A percentile compares a stretch with the other conserved stretches of the same genome.
Conservation (phyloP, 2,329 filamentous ascomycete genomes). For the Periglandula ipomoeae region DNA sequence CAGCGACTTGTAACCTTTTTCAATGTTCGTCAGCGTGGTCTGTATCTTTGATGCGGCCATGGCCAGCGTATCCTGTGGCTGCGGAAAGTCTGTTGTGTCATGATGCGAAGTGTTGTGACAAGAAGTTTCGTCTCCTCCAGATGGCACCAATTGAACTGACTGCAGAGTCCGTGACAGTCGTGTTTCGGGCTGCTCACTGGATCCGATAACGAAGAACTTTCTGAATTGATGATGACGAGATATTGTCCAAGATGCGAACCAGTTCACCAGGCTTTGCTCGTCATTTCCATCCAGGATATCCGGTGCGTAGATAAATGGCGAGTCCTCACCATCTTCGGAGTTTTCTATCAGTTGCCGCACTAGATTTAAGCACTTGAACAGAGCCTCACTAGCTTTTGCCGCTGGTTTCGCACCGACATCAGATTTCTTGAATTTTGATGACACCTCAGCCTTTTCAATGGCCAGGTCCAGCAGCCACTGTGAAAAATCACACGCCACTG, state of each 20-base stretch:
- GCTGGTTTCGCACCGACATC: not conserved
- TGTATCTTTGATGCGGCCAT: not conserved
- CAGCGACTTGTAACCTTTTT: not conserved
- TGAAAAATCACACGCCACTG: slow-evolving; percentile 19
- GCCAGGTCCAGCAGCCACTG: slow-evolving; percentile 22
- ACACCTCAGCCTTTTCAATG: slow-evolving; percentile 12
- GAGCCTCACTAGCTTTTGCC: slow-evolving; percentile 11
- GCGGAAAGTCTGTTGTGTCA: not conserved
- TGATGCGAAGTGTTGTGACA: not conserved
- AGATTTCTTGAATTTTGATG: not conserved
- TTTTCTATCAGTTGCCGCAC: slow-evolving; percentile 12
- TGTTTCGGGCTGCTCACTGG: slow-evolving; percentile 16
- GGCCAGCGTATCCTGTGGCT: not conserved
- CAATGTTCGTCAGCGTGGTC: not conserved
- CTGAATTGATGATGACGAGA: slow-evolving; percentile 40
- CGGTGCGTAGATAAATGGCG: slow-evolving; percentile 36
- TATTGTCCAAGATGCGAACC: slow-evolving; percentile 52
- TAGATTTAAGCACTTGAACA: slow-evolving; percentile 15
- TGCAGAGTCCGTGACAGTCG: slow-evolving; percentile 17
- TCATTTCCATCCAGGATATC: slow-evolving; percentile 44
- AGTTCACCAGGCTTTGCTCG: slow-evolving; percentile 53
- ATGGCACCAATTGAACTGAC: slow-evolving; percentile 2
- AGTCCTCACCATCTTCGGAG: slow-evolving; percentile 9
- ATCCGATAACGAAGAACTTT: slow-evolving; percentile 47
- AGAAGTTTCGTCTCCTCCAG: not conserved